Base-by-base conservation (phyloP, 768 basidiomycete genomes). In the Boletus sp. region DNA sequence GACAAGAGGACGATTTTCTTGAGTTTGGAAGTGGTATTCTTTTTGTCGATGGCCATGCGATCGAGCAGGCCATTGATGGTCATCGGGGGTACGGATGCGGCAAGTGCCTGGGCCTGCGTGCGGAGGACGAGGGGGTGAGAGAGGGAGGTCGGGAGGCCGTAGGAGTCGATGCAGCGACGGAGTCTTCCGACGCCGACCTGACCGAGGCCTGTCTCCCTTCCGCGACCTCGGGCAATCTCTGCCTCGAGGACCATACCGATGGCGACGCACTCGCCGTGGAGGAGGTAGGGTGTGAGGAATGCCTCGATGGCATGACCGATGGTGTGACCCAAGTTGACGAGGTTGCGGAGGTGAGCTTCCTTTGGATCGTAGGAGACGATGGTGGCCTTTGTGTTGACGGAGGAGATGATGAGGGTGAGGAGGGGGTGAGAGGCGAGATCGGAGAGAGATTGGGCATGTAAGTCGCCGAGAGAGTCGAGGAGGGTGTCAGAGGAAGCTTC, bases 281-380 rank as follows among this genome's bases (percentile, higher is more conserved):
- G 84, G 59, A 98, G 89, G 15, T 87, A 82, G 18, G 96, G 96
- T 0, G 96, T 96, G 54, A 98, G 77, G 39, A 98, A 85, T 8
- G 94, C 97, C 75, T 99, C 97, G 66, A 98, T 95, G 15, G 96
- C 97, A 76, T 99, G 97, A 0, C 97, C 97, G 66, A 99, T 95
- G 42, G 90, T 94, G 73, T 99, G 97, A 1, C 97, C 97, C 68
- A 98, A 98, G 75, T 99, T 99, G 78, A 99, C 96, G 52, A 99
- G 86, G 77, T 98, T 98, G 61, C 97, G 91, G 41, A 99, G 81
- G 20, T 97, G 92, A 0, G 94, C 94, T 76, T 99, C 97, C 67
- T 89, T 91, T 73, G 95, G 93, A 76, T 99, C 97, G 64, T 92
- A 83, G 35, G 96, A 95, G 59, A 98, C 97, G 65, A 98, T 98